phyloP scores from a whole-genome alignment of 306 rosid genomes.

The Acacia crassicarpa region DNA sequence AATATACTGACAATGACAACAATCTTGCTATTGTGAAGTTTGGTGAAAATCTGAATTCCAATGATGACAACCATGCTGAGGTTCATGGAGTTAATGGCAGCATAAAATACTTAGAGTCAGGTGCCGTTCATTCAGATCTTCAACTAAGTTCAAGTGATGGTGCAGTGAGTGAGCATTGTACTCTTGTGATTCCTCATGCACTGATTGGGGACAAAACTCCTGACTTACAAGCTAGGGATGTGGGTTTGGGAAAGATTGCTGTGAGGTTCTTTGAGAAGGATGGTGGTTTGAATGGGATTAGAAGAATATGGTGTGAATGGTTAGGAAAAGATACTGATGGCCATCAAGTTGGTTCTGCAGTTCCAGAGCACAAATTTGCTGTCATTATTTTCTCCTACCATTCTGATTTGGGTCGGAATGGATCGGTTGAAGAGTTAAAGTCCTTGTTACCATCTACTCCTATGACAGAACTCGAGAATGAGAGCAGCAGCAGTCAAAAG shows the following conservation, averaged over 20 bases:
- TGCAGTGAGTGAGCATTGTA: constrained; percentile 22
- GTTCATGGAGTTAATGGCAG: background rate
- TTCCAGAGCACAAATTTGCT: constrained; percentile 64
- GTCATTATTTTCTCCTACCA: constrained; percentile 64
- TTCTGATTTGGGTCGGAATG: constrained; percentile 67
- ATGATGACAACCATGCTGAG: background rate
- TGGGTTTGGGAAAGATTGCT: constrained; percentile 71
- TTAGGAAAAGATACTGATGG: constrained; percentile 50
- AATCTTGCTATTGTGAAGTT: constrained; percentile 68
- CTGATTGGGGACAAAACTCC: constrained; percentile 57
- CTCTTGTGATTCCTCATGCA: constrained; percentile 57
- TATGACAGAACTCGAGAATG: constrained; percentile 39
- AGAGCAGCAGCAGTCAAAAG: constrained; percentile 38
- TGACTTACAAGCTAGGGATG: constrained; percentile 51
- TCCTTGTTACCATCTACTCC: constrained; percentile 51
- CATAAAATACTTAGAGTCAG: background rate
- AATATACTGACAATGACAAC: constrained; percentile 36
- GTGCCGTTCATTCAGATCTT: constrained; percentile 34
- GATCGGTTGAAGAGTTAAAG: constrained; percentile 56
- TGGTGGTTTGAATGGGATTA: constrained; percentile 41
- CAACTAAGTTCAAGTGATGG: constrained; percentile 37
- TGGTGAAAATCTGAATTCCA: constrained; percentile 33
- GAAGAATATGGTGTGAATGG: constrained; percentile 97
- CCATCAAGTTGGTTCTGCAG: constrained; percentile 30
- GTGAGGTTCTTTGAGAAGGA: constrained; percentile 67